phyloP scores from a whole-genome alignment of 192 early-diverging fungal species.

The Coemansia sp. region DNA sequence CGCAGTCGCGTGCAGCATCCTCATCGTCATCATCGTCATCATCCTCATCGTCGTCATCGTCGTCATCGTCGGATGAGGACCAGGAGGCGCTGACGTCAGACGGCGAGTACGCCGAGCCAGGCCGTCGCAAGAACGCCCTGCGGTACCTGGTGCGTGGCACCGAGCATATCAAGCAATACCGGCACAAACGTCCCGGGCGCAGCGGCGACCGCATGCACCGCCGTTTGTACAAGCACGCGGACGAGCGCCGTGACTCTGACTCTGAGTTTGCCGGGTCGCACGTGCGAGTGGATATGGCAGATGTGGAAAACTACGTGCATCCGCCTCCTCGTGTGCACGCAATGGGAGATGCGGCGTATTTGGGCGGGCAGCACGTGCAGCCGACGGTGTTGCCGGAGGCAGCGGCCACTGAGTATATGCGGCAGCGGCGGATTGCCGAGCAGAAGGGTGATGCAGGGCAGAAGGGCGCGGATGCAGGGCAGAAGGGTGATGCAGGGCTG shows the following conservation, averaged over 20 bases:
- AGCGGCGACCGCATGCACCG: conserved; percentile 22
- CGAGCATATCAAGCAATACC: conserved; percentile 51
- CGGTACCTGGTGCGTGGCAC: conserved; percentile 53
- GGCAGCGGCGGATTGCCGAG: conserved; percentile 17
- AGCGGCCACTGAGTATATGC: conserved; percentile 42
- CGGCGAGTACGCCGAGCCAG: conserved; percentile 30
- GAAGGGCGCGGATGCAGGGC: not conserved
- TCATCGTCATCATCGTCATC: not conserved
- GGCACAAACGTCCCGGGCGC: not conserved
- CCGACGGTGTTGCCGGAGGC: conserved; percentile 30
- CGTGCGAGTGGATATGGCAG: conserved; percentile 45
- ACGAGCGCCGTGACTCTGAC: conserved; percentile 43
- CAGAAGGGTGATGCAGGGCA: not conserved
- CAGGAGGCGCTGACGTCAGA: conserved; percentile 1
- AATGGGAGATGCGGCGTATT: conserved; percentile 18
- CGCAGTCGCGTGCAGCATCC: conserved; percentile 9
- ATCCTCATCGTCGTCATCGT: conserved; percentile 24
- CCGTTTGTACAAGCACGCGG: conserved; percentile 28
- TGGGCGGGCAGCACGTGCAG: conserved; percentile 18
- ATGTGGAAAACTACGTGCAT: conserved; percentile 54
- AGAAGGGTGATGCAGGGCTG: not conserved
- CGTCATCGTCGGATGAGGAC: conserved; percentile 26
- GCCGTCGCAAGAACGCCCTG: conserved; percentile 33
- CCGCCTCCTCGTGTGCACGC: conserved; percentile 10
- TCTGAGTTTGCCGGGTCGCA: conserved; percentile 34